Percentiles rank a stretch among this genome's conserved stretches.
These are phyloP conservation scores for Fomitopsis schrenkii DNA, from an alignment of 1,284 basidiomycete genomes.

Conservation along the genomic window DNA sequence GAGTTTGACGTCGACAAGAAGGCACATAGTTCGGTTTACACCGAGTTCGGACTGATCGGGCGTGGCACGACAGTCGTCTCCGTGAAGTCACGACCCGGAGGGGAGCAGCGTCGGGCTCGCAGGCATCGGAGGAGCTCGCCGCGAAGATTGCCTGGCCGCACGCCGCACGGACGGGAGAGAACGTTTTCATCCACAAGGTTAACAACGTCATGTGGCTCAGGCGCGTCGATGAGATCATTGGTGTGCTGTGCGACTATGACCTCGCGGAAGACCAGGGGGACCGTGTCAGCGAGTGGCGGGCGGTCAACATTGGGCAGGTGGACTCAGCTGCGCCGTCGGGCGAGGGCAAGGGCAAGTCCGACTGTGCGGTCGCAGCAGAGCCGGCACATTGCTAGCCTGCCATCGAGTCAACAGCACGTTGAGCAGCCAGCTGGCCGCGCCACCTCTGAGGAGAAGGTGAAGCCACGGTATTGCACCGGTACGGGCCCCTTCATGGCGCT, in stretches of 20 bases:
- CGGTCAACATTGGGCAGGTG: no score
- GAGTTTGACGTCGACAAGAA: no score
- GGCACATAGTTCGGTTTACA: no score
- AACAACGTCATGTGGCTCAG: conserved; percentile 24
- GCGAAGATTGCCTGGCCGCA: neutral
- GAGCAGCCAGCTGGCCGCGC: no score
- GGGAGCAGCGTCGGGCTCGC: neutral
- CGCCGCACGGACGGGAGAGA: neutral
- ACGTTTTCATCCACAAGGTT: neutral
- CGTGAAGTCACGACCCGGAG: neutral
- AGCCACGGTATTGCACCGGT: conserved; percentile 17
- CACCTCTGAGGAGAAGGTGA: no score
- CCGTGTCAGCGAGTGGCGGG: no score
- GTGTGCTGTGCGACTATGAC: conserved; percentile 26
- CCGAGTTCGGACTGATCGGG: neutral
- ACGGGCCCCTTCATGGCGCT: conserved; percentile 27
- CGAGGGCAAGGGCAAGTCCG: no score
- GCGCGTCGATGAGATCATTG: conserved; percentile 6
- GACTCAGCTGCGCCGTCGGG: no score
- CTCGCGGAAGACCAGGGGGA: neutral
- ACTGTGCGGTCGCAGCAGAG: no score
- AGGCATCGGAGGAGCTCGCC: neutral
- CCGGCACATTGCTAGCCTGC: no score
- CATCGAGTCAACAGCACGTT: no score
- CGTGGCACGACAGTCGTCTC: neutral